Evolutionary conservation across 2,329 filamentous ascomycete species (phyloP).

Genomic region (Microdochium paspali): DNA sequence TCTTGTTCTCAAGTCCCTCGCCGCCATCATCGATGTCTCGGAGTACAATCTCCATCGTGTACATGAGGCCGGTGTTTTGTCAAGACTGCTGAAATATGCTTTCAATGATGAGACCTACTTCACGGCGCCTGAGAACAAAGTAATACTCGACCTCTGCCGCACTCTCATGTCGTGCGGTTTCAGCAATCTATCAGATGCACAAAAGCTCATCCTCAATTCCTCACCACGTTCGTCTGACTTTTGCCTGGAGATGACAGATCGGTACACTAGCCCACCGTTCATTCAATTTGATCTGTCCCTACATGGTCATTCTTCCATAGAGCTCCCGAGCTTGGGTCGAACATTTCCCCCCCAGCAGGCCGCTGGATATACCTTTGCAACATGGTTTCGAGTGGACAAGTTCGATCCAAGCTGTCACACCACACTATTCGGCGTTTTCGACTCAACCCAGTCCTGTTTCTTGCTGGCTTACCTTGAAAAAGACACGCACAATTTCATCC

Average conservation of each 20-base stretch:
- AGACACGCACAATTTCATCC: slow-evolving; percentile 86
- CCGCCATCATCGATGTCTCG: slow-evolving; percentile 48
- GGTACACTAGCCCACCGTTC: slow-evolving; percentile 69
- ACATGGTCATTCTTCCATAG: slow-evolving; percentile 81
- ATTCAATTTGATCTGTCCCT: slow-evolving; percentile 91
- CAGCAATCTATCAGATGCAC: slow-evolving; percentile 71
- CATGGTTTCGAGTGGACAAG: slow-evolving; percentile 81
- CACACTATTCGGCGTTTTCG: slow-evolving; percentile 91
- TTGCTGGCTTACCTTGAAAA: slow-evolving; percentile 88
- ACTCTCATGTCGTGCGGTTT: slow-evolving; percentile 67
- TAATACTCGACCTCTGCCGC: slow-evolving; percentile 58
- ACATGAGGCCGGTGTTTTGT: slow-evolving; percentile 64
- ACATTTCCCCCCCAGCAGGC: slow-evolving; percentile 73
- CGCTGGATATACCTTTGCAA: slow-evolving; percentile 80
- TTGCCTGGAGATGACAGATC: slow-evolving; percentile 60
- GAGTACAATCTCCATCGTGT: slow-evolving; percentile 61
- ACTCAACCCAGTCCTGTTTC: slow-evolving; percentile 86
- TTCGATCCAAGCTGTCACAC: slow-evolving; percentile 84
- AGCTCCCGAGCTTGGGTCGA: slow-evolving; percentile 76
- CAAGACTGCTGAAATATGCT: slow-evolving; percentile 53
- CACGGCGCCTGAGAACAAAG: slow-evolving; percentile 42
- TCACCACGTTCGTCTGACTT: slow-evolving; percentile 55
- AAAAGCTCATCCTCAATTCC: slow-evolving; percentile 53
- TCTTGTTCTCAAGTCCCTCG: slow-evolving; percentile 56
- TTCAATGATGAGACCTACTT: slow-evolving; percentile 45